Percentiles rank a stretch among this genome's conserved stretches.
Evolutionary conservation across 345 rosid genomes (phyloP).

Genomic region (Populus pruinosa): DNA sequence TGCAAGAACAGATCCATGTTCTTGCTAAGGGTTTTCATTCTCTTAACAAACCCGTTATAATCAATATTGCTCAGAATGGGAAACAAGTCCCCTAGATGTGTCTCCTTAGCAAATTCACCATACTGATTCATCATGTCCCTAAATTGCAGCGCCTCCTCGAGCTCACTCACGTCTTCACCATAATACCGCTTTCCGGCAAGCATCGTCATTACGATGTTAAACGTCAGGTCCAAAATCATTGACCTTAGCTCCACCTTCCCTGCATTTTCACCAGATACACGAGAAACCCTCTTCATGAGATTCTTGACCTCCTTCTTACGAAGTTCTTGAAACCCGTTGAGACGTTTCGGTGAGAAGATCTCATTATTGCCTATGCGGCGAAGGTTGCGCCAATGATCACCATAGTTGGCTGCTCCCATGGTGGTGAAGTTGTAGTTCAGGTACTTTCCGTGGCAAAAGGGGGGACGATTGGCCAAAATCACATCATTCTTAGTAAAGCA

Average conservation of each 20-base stretch:
- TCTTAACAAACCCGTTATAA: constrained; percentile 21
- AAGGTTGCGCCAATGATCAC: constrained; percentile 70
- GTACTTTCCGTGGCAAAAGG: constrained; percentile 26
- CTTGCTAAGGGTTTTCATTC: constrained; percentile 9
- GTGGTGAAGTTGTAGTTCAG: constrained; percentile 40
- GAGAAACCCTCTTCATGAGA: constrained; percentile 32
- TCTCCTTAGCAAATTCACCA: constrained; percentile 11
- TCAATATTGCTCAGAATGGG: constrained; percentile 42
- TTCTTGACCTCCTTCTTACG: constrained; percentile 47
- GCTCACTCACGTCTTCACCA: constrained; percentile 32
- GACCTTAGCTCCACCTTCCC: constrained; percentile 11
- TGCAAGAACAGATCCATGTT: constrained; percentile 41
- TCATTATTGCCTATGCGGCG: constrained; percentile 43
- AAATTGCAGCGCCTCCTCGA: constrained; percentile 36
- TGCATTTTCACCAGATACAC: constrained; percentile 1
- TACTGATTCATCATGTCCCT: constrained; percentile 37
- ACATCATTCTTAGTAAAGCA: constrained; percentile 52
- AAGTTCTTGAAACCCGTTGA: constrained; percentile 26
- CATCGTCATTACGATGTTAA: constrained; percentile 10
- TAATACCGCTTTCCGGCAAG: constrained; percentile 31
- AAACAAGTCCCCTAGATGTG: constrained; percentile 42
- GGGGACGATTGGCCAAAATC: constrained; percentile 44
- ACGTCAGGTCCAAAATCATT: constrained; percentile 3
- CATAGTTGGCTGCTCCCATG: constrained; percentile 37
- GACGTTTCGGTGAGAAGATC: constrained; percentile 50